Conservation (phyloP, 1,139 yeast genomes). For the Williopsis jadinii region DNA sequence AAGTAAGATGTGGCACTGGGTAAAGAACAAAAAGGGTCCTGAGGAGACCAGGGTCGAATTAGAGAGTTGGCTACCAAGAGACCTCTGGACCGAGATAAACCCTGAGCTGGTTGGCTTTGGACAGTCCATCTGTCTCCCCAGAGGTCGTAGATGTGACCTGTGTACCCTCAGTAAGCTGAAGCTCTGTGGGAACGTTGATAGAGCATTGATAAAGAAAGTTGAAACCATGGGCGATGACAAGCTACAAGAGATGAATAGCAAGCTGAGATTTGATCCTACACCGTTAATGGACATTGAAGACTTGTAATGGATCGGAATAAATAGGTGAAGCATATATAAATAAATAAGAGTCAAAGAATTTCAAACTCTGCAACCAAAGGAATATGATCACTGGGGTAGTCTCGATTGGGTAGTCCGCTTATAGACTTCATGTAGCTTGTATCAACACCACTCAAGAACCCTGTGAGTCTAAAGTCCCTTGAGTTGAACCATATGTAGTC, state of each 20-base stretch:
- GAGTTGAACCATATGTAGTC: slow-evolving; percentile 54
- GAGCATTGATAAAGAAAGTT: slow-evolving; percentile 33
- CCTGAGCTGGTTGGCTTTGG: slow-evolving; percentile 91
- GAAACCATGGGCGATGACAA: slow-evolving; percentile 27
- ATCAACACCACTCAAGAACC: slow-evolving; percentile 72
- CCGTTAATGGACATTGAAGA: slow-evolving; percentile 23
- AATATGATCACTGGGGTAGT: slow-evolving; percentile 90
- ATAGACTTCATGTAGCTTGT: slow-evolving; percentile 58
- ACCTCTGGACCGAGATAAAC: slow-evolving; percentile 77
- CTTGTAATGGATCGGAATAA: slow-evolving; percentile 4
- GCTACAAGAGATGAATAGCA: slow-evolving; percentile 32
- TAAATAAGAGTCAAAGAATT: slow-evolving; percentile 31
- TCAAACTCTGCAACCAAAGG: slow-evolving; percentile 74
- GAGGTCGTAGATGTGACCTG: slow-evolving; percentile 65
- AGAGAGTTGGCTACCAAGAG: slow-evolving; percentile 67
- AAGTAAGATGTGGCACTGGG: slow-evolving; percentile 82
- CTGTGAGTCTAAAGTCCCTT: slow-evolving; percentile 28
- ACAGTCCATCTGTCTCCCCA: slow-evolving; percentile 76
- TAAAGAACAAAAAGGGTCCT: slow-evolving; percentile 51
- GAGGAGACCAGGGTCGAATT: slow-evolving; percentile 66
- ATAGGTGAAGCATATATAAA: neutral
- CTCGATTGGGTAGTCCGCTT: slow-evolving; percentile 84
- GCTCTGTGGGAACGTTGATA: slow-evolving; percentile 48
- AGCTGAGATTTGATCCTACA: slow-evolving; percentile 24
- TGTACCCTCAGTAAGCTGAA: slow-evolving; percentile 50